A percentile compares a stretch with the other conserved stretches of the same genome.
Conservation (phyloP, 176 grass and related monocot species). For the Lolium perenne region DNA sequence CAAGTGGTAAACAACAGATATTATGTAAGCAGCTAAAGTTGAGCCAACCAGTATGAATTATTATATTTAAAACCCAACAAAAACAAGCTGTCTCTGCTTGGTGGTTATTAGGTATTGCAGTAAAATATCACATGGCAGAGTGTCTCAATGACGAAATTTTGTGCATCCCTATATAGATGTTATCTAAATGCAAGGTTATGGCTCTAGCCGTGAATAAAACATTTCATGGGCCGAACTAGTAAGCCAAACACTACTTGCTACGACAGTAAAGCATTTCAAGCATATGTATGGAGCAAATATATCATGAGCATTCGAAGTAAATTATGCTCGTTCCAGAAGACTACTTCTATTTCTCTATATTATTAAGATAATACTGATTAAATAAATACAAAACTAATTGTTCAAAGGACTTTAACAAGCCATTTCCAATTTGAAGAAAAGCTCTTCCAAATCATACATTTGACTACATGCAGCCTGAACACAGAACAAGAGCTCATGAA, state of each 20-base stretch:
- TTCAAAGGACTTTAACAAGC: not conserved
- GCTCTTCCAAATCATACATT: not conserved
- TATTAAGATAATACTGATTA: conserved; percentile 8
- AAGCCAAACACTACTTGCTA: not conserved
- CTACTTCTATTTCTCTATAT: not conserved
- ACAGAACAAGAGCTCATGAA: not conserved
- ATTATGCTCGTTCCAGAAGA: not conserved
- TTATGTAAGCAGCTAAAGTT: not conserved
- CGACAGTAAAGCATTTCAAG: not conserved
- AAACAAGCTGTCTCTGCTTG: conserved; percentile 11
- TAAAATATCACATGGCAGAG: not conserved
- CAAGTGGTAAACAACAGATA: conserved; percentile 25
- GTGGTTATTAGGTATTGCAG: not conserved
- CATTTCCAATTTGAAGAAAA: not conserved
- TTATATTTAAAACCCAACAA: conserved; percentile 11
- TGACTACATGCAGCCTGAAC: not conserved
- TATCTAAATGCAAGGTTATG: not conserved
- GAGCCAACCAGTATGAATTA: not conserved
- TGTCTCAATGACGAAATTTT: conserved; percentile 7
- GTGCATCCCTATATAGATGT: not conserved
- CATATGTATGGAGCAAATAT: not conserved
- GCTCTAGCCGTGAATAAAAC: conserved; percentile 3
- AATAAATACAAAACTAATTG: conserved; percentile 12
- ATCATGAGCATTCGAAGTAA: conserved; percentile 22
- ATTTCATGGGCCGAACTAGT: not conserved